These are phyloP conservation scores for Melaleuca quinquenervia DNA, from an alignment of 345 rosid genomes.

Conservation along the genomic window DNA sequence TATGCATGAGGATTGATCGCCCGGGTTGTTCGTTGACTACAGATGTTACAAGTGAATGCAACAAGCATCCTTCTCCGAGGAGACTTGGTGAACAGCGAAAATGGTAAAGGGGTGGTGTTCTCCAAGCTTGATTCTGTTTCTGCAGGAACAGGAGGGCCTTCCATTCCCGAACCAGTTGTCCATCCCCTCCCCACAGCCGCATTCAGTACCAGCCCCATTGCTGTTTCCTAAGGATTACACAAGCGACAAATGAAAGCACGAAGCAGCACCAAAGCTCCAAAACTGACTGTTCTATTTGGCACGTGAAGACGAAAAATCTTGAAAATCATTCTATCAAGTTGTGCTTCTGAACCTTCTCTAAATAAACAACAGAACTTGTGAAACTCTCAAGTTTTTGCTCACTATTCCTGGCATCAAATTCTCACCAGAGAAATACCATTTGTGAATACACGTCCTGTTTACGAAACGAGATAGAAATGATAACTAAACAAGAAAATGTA, in stretches of 20 bases:
- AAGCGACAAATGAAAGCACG: neutral
- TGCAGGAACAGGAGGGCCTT: conserved; percentile 69
- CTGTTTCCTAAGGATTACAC: conserved; percentile 37
- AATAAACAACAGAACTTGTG: neutral
- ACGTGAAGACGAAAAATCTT: neutral
- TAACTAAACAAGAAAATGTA: neutral
- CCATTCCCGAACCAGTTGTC: conserved; percentile 96
- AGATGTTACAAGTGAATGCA: conserved; percentile 84
- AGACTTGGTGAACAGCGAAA: conserved; percentile 87
- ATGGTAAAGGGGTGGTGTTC: conserved; percentile 71
- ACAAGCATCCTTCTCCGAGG: conserved; percentile 93
- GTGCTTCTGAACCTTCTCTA: neutral
- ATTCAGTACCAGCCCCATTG: conserved; percentile 83
- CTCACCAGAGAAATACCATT: neutral
- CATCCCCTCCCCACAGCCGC: conserved; percentile 80
- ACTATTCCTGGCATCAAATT: neutral
- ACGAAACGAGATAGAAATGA: neutral
- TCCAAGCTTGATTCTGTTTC: conserved; percentile 26
- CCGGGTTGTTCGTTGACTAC: conserved; percentile 86
- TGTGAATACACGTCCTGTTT: too few relatives aligned
- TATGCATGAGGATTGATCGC: conserved; percentile 92
- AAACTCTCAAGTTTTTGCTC: neutral
- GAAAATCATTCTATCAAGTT: neutral
- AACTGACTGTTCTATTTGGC: neutral
- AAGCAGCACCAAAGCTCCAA: neutral